These are phyloP conservation scores for Rhodotorula diobovata DNA, from an alignment of 768 basidiomycete genomes.

Conservation along the genomic window DNA sequence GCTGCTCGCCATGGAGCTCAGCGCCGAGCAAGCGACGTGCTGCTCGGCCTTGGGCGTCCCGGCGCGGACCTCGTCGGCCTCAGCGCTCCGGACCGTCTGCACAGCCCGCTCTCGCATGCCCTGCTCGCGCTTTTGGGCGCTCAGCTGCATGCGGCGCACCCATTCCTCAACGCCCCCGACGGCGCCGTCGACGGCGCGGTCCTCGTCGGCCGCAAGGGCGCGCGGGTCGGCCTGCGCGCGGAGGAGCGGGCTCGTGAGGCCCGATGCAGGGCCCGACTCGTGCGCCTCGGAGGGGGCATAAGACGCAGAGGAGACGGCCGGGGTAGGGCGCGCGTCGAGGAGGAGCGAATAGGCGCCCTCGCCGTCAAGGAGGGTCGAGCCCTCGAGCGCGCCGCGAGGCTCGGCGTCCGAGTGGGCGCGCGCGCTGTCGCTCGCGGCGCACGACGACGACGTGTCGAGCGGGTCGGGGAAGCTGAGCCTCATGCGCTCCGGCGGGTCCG, in stretches of 20 bases:
- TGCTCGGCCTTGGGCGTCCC: background rate
- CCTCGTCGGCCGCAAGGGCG: too few relatives aligned
- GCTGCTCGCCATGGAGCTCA: background rate
- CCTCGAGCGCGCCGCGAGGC: background rate
- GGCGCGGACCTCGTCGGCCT: background rate
- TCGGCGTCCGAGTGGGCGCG: background rate
- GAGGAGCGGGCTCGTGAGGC: background rate
- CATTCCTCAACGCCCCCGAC: background rate
- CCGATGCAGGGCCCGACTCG: background rate
- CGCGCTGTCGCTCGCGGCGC: too few relatives aligned
- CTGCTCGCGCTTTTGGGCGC: background rate
- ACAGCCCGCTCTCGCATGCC: background rate
- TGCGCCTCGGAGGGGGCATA: too few relatives aligned
- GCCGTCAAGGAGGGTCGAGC: background rate
- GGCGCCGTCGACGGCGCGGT: too few relatives aligned
- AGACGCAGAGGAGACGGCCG: too few relatives aligned
- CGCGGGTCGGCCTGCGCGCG: too few relatives aligned
- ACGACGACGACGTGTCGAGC: background rate
- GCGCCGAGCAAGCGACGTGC: background rate
- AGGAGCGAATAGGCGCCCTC: conserved; percentile 15
- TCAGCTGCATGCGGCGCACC: background rate
- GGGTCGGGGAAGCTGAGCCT: conserved; percentile 15
- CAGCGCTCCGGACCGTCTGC: background rate
- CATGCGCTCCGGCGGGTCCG: background rate
- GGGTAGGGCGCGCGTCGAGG: background rate